Base-by-base conservation (phyloP, 805 yeast genomes). In the Kazachstania bromeliacearum region DNA sequence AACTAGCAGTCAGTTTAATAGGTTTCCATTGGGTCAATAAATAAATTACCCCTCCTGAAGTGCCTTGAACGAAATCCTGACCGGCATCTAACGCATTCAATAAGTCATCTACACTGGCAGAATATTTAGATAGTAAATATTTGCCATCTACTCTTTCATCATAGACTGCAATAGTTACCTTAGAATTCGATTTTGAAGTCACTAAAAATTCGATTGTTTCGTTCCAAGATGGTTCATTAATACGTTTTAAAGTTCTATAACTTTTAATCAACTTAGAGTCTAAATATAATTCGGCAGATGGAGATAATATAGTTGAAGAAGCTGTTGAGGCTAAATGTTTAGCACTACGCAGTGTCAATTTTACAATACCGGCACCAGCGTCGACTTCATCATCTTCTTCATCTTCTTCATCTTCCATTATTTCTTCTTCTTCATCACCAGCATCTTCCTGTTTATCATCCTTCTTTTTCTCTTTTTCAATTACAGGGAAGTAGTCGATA, bases 221-320 rank as follows among this genome's bases (percentile, higher is more conserved):
- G 40, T 75, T 77, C 77, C 82, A 83, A 9, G 77, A 62, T 13
- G 94, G 94, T 49, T 77, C 85, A 48, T 81, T 83, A 7, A 76
- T 68, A 50, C 74, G 70, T 49, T 74, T 77, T 53, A 81, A 64
- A 22, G 71, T 69, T 64, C 92, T 74, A 37, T 76, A 72, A 5
- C 61, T 62, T 47, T 71, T 70, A n/a, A 70, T 66, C 36, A 73
- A 59, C 43, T 75, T 70, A 27, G 70, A 70, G 53, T 79, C 74
- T 34, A 80, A 55, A 46, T 61, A 74, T 15, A 83, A 55, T 48
- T 79, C 83, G 12, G 87, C 87, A 55, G 71, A 77, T 20, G 92
- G 81, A 52, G 79, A 62, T 42, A 68, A 43, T 22, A 44, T 47
- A 19, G 68, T 69, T 25, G 62, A 55, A 0, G 85, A 70, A 20